Conservation (phyloP, 805 yeast genomes). For the Yarrowia porcina region DNA sequence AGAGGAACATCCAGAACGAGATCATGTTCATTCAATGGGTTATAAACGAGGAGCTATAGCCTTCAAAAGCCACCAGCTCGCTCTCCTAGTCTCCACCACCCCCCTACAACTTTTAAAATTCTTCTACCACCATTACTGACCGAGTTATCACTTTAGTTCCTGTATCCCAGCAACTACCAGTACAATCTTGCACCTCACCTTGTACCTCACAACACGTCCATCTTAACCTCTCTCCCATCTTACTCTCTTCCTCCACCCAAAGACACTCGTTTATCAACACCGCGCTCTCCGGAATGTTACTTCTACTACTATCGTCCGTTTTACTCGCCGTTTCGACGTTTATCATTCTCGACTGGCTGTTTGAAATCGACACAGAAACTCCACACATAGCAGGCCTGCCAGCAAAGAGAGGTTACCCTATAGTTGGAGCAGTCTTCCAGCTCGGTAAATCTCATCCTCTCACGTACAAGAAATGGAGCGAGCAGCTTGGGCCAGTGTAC, state of each 20-base stretch:
- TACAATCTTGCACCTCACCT: not conserved
- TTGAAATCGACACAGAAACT: conserved; percentile 28
- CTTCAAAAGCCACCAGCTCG: not conserved
- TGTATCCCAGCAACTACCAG: too few species aligned
- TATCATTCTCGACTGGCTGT: conserved; percentile 25
- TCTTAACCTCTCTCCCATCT: not conserved
- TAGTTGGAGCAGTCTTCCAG: conserved; percentile 51
- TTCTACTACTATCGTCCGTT: not conserved
- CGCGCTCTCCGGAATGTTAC: conserved; percentile 12
- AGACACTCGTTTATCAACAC: not conserved
- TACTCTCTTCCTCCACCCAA: not conserved
- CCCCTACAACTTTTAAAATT: not conserved
- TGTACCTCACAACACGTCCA: not conserved
- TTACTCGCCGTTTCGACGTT: not conserved
- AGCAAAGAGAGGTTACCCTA: conserved; percentile 48
- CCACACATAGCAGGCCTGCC: conserved; percentile 40
- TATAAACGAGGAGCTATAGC: not conserved
- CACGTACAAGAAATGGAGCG: conserved; percentile 47
- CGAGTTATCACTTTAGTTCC: too few species aligned
- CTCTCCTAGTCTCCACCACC: not conserved
- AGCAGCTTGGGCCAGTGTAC: conserved; percentile 46
- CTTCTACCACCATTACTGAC: not conserved
- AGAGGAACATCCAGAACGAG: too few species aligned
- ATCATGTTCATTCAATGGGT: too few species aligned
- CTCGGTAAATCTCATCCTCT: conserved; percentile 50